phyloP scores from a whole-genome alignment of 108 stramenopile species.

The Skeletonema menzelii region DNA sequence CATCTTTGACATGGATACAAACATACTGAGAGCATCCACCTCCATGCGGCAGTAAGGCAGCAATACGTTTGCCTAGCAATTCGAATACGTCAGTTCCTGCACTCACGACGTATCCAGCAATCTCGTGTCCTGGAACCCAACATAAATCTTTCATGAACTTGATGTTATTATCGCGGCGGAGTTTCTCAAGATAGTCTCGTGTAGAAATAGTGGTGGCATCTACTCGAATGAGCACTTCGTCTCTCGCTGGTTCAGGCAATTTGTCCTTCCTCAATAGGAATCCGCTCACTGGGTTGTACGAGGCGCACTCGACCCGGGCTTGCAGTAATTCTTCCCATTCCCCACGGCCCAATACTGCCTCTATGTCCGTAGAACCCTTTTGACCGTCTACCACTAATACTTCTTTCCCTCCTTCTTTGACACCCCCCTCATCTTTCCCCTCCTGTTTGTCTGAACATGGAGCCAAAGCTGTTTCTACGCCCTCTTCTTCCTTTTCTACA shows the following conservation, averaged over 20 bases:
- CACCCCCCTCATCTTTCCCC: too few relatives aligned
- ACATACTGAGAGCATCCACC: conserved; percentile 66
- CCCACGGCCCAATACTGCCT: too few relatives aligned
- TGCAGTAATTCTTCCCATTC: too few relatives aligned
- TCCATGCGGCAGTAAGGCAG: conserved; percentile 59
- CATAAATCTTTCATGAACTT: too few relatives aligned
- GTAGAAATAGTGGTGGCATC: background rate
- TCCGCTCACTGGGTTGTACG: background rate
- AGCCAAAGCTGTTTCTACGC: too few relatives aligned
- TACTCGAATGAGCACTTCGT: background rate
- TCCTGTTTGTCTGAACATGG: too few relatives aligned
- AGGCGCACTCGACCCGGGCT: background rate
- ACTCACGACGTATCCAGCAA: background rate
- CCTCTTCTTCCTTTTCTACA: background rate
- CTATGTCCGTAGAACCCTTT: too few relatives aligned
- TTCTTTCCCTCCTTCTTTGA: too few relatives aligned
- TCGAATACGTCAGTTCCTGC: background rate
- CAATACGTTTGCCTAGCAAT: conserved; percentile 40
- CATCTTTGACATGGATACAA: conserved; percentile 32
- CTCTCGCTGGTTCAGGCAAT: background rate
- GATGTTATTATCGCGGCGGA: background rate
- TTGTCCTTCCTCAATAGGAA: background rate
- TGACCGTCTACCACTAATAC: too few relatives aligned
- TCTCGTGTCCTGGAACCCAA: background rate
- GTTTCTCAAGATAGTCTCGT: background rate